Base-by-base conservation (phyloP, 2,329 filamentous ascomycete genomes). In the Trichoderma koningiopsis region DNA sequence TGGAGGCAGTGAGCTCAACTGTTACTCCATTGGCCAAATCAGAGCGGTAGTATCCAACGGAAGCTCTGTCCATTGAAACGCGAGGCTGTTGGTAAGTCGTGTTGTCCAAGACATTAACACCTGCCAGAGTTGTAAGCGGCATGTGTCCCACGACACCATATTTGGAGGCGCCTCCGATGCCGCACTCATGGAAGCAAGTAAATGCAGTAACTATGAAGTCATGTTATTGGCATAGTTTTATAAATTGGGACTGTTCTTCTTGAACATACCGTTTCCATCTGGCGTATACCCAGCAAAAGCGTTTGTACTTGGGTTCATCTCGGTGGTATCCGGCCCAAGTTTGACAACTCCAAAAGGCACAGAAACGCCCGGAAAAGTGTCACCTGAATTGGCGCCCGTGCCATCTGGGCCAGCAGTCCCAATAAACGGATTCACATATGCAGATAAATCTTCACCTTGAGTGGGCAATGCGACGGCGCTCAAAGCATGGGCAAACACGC, bases 81-180 rank as follows among this genome's bases (percentile, higher is more conserved):
- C 77, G 82, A 35, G 79, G 77, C 69, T 81, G 83, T 81, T 81
- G 87, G 80, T 81, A 82, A 1, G 80, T 82, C 2, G 70, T 77
- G 19, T 88, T 83, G 72, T 87, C 85, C 2, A 82, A 79, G 11
- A 88, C 75, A 70, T 78, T 79, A 52, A 85, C 76, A 6, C 77
- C 75, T 0, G 83, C 82, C 1, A 84, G 70, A 1, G 72, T 77
- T 3, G 76, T 77, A 10, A 86, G 75, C 0, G 83, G 84, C 75
- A 86, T 79, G 70, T 85, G 84, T 0, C 83, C 79, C 43, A 86
- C 81, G 5, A 88, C 80, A 0, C 87, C 87, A 69, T 89, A 89
- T 68, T 87, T 89, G 0, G 87, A 85, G 11, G 83, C 83, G 0
- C 87, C 87, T 16, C 87, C 87, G 0, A 86, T 89, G 0, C 86